These are phyloP conservation scores for Coemansia sp. DNA, from an alignment of 192 early-diverging fungal species.

Conservation along the genomic window DNA sequence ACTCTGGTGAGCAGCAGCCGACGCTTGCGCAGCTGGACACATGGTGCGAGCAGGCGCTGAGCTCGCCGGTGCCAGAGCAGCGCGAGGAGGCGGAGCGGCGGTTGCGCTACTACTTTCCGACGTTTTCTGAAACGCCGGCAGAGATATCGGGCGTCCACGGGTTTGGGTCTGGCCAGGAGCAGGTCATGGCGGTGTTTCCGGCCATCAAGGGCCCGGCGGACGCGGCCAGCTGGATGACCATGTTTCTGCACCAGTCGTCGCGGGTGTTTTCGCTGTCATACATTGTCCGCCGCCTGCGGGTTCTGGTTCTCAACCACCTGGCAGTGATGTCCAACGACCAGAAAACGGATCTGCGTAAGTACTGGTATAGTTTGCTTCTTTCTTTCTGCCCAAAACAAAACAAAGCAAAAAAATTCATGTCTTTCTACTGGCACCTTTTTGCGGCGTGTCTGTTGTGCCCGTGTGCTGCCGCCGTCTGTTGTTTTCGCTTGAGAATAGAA, in stretches of 20 bases:
- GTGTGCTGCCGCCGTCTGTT: no score
- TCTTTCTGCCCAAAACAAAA: not conserved
- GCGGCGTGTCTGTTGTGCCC: no score
- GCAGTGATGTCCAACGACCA: constrained; percentile 37
- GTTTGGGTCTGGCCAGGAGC: constrained; percentile 33
- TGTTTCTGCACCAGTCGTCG: constrained; percentile 49
- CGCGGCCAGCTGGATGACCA: constrained; percentile 46
- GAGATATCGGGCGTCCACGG: constrained; percentile 44
- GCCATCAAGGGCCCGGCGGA: constrained; percentile 54
- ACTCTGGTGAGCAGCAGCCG: constrained; percentile 26
- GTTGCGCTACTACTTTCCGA: constrained; percentile 78
- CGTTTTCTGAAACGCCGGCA: constrained; percentile 66
- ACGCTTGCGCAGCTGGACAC: constrained; percentile 54
- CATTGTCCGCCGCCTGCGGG: constrained; percentile 38
- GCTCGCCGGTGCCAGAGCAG: constrained; percentile 58
- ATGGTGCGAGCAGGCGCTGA: constrained; percentile 67
- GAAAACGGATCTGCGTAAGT: constrained; percentile 51
- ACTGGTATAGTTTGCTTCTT: not conserved
- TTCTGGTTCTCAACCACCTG: constrained; percentile 53
- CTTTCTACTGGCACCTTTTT: constrained; percentile 1
- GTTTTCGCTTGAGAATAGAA: not conserved
- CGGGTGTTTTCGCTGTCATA: constrained; percentile 50
- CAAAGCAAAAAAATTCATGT: no score
- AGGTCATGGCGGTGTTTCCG: constrained; percentile 50
- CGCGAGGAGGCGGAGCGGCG: constrained; percentile 68